Conservation (phyloP, 2,329 filamentous ascomycete species). For the Hypoxylon sp. region DNA sequence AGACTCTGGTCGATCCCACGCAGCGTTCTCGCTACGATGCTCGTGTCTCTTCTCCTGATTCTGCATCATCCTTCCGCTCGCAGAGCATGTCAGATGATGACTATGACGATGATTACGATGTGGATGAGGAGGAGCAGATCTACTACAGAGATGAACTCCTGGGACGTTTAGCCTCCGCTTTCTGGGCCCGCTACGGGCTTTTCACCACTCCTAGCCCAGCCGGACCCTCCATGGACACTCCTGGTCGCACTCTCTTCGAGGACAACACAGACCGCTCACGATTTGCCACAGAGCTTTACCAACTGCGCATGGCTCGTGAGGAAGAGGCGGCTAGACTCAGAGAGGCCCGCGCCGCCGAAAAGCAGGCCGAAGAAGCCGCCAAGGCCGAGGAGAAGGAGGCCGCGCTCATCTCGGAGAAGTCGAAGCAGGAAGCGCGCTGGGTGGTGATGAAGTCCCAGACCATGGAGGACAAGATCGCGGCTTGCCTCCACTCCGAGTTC, state of each 20-base stretch:
- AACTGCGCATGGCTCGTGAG: neutral
- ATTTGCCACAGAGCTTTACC: too few relatives aligned
- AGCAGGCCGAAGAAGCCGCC: slow-evolving; percentile 26
- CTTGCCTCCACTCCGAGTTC: slow-evolving; percentile 46
- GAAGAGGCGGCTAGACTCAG: slow-evolving; percentile 1
- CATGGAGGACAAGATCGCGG: slow-evolving; percentile 36
- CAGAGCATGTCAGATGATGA: neutral
- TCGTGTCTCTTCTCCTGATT: neutral
- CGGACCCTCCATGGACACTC: too few relatives aligned
- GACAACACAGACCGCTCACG: too few relatives aligned
- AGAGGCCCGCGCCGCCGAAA: slow-evolving; percentile 15
- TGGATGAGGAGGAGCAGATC: neutral
- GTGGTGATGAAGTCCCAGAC: slow-evolving; percentile 21
- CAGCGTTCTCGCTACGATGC: slow-evolving; percentile 45
- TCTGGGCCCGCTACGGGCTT: too few relatives aligned
- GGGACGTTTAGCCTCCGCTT: too few relatives aligned
- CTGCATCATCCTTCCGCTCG: neutral
- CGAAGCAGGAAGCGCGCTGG: slow-evolving; percentile 45
- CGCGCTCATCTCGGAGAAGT: slow-evolving; percentile 20
- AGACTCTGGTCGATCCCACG: slow-evolving; percentile 43
- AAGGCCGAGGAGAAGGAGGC: slow-evolving; percentile 28
- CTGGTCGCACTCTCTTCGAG: too few relatives aligned
- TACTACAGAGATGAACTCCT: too few relatives aligned
- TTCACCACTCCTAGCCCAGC: too few relatives aligned
- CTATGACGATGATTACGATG: neutral